Conservation (phyloP, 306 rosid genomes). For the Sophora flavescens region DNA sequence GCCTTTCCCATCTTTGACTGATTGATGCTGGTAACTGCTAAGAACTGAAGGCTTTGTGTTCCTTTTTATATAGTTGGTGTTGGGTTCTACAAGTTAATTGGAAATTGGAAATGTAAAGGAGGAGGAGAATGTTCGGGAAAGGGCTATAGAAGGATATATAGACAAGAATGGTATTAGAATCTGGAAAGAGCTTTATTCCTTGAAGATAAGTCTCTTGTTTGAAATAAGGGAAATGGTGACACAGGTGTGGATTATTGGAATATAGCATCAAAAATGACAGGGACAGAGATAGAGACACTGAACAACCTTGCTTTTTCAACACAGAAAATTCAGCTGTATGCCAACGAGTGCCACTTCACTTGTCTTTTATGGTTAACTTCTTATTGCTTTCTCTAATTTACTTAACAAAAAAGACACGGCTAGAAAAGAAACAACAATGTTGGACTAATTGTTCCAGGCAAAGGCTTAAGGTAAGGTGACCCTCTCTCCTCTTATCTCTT, state of each 20-base stretch:
- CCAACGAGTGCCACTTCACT: background rate
- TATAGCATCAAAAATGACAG: constrained; percentile 41
- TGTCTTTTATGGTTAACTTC: background rate
- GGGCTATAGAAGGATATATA: background rate
- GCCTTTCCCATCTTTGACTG: constrained; percentile 51
- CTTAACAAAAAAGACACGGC: constrained; percentile 5
- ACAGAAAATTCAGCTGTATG: constrained; percentile 17
- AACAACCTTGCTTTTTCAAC: constrained; percentile 27
- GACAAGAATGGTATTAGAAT: background rate
- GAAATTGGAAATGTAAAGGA: too few relatives aligned
- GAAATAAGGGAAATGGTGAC: background rate
- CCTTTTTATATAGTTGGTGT: constrained; percentile 16
- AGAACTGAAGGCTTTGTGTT: background rate
- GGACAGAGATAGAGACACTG: background rate
- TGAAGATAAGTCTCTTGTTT: background rate
- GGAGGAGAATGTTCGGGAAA: constrained; percentile 50
- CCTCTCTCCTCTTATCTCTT: too few relatives aligned
- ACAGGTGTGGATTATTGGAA: background rate
- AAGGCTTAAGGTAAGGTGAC: too few relatives aligned
- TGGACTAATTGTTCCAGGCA: too few relatives aligned
- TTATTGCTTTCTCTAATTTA: background rate
- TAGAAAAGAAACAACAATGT: background rate
- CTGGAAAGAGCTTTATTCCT: constrained; percentile 41
- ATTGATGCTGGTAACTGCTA: constrained; percentile 29
- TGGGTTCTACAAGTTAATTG: constrained; percentile 3